A percentile compares a stretch with the other conserved stretches of the same genome.
These are phyloP conservation scores for Botryotinia narcissicola DNA, from an alignment of 2,329 filamentous ascomycete genomes.

Conservation along the genomic window DNA sequence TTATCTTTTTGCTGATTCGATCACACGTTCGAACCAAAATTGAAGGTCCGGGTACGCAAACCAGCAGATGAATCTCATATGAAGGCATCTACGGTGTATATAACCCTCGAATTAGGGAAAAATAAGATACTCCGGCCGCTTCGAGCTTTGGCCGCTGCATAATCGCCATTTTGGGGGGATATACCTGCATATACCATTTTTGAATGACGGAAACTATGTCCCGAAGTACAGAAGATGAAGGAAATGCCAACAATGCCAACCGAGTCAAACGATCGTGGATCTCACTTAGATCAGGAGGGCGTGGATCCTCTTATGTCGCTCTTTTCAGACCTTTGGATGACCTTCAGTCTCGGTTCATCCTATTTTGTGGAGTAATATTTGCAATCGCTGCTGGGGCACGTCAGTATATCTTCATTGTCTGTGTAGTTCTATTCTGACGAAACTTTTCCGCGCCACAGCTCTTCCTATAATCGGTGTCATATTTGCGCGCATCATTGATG, in stretches of 20 bases:
- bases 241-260: not conserved
- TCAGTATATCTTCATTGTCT: not conserved
- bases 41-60: not conserved
- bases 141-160: not conserved
- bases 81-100: not conserved
- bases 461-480: conserved; percentile 63
- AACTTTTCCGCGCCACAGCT: conserved; percentile 31
- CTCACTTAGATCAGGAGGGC: not conserved
- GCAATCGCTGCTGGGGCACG: not conserved
- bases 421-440: not conserved
- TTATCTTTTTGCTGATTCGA: not conserved
- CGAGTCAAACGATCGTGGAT: not conserved
- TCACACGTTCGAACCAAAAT: not conserved
- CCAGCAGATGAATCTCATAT: not conserved
- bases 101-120: not conserved
- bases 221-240: not conserved
- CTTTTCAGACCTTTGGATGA: conserved; percentile 47
- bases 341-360: conserved; percentile 38
- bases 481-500: conserved; percentile 62
- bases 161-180: not conserved
- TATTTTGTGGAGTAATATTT: conserved; percentile 40
- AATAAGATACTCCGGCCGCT: no score
- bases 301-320: conserved; percentile 45
- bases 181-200: not conserved
- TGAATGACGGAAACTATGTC: not conserved